Evolutionary conservation across 2,329 filamentous ascomycete species (phyloP).

Genomic region (Aspergillus terreus): DNA sequence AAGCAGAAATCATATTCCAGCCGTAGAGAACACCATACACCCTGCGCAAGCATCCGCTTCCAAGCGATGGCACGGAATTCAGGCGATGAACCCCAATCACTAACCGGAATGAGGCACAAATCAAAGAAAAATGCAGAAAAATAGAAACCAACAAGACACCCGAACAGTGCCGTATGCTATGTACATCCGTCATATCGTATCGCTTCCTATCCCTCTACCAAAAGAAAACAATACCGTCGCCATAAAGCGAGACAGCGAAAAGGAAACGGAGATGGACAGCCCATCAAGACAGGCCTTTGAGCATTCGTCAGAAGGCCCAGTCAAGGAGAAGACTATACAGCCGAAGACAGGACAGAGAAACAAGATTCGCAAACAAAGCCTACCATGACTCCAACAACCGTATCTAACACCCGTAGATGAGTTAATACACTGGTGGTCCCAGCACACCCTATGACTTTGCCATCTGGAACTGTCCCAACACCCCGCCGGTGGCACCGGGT

Average conservation of each 20-base stretch:
- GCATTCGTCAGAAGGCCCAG: no score
- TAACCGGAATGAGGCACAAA: constrained; percentile 19
- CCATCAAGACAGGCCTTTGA: neutral
- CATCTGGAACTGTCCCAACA: constrained; percentile 66
- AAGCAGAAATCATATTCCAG: constrained; percentile 24
- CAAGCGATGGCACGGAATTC: constrained; percentile 18
- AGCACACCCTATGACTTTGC: constrained; percentile 24
- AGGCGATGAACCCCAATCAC: constrained; percentile 18
- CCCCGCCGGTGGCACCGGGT: constrained; percentile 69
- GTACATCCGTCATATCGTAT: constrained; percentile 37
- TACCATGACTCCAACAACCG: constrained; percentile 11
- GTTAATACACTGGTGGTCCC: neutral
- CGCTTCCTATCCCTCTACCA: constrained; percentile 13
- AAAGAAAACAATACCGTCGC: constrained; percentile 7
- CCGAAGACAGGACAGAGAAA: constrained; percentile 1
- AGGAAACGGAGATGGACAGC: constrained; percentile 1
- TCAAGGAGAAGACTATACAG: constrained; percentile 15
- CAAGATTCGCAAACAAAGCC: constrained; percentile 8
- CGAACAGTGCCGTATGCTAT: constrained; percentile 25
- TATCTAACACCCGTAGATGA: constrained; percentile 11
- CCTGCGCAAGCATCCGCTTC: constrained; percentile 25
- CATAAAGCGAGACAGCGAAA: constrained; percentile 1
- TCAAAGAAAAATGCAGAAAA: constrained; percentile 24
- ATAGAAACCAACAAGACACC: constrained; percentile 15
- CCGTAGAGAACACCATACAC: constrained; percentile 31